Percentiles rank a stretch among this genome's conserved stretches.
Evolutionary conservation across 2,329 filamentous ascomycete genomes (phyloP).

Genomic region (Claviceps quebecensis): DNA sequence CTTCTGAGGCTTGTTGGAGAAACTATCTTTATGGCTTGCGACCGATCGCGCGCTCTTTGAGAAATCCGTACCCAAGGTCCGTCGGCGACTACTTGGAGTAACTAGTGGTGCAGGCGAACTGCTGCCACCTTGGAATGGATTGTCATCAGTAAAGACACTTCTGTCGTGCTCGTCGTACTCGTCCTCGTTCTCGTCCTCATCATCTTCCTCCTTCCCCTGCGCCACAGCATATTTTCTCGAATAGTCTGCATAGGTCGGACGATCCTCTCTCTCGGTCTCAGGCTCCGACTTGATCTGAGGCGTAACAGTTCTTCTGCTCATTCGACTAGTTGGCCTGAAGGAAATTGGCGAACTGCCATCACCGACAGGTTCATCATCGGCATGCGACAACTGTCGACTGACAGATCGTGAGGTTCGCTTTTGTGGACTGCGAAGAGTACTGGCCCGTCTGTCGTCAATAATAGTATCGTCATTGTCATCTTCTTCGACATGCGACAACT

Average conservation of each 20-base stretch:
- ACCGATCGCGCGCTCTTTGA: constrained; percentile 27
- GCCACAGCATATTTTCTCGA: constrained; percentile 41
- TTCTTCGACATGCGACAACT: constrained; percentile 28
- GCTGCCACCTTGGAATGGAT: constrained; percentile 75
- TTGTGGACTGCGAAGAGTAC: constrained; percentile 30
- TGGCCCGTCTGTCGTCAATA: constrained; percentile 9
- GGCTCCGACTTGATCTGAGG: constrained; percentile 41
- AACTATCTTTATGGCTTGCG: constrained; percentile 30
- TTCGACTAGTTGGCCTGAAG: constrained; percentile 31
- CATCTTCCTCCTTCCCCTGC: not conserved
- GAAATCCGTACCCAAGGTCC: constrained; percentile 30
- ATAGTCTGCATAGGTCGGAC: constrained; percentile 22
- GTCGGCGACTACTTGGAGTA: constrained; percentile 34
- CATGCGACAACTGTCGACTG: constrained; percentile 22
- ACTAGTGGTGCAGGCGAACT: constrained; percentile 48
- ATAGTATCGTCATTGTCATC: not conserved
- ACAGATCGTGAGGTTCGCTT: constrained; percentile 41
- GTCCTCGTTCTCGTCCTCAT: constrained; percentile 35
- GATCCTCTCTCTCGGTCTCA: constrained; percentile 28
- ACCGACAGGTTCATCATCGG: constrained; percentile 6
- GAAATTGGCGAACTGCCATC: constrained; percentile 24
- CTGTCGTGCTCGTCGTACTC: constrained; percentile 34
- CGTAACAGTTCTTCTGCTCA: constrained; percentile 33
- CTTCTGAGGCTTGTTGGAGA: constrained; percentile 14
- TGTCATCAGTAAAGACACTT: constrained; percentile 73